These are phyloP conservation scores for Solanum pinnatisectum DNA, from an alignment of 257 asterid genomes.

Conservation along the genomic window DNA sequence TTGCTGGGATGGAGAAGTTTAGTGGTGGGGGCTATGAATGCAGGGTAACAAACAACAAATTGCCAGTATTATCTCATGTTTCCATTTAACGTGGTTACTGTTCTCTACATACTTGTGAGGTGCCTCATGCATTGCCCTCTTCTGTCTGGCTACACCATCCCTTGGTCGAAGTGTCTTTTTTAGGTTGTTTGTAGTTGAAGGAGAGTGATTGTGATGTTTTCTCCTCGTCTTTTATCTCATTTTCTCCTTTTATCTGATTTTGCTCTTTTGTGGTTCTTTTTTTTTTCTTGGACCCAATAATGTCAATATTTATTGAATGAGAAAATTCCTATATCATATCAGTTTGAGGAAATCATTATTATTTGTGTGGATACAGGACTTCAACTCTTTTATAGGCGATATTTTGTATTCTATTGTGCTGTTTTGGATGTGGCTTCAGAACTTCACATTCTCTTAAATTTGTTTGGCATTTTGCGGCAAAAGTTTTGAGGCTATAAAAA, in stretches of 20 bases:
- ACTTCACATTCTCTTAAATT: not conserved
- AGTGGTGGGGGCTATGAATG: slow-evolving; percentile 8
- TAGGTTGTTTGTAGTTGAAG: slow-evolving; percentile 21
- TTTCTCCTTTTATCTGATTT: not conserved
- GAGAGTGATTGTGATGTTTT: slow-evolving; percentile 17
- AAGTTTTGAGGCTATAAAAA: not conserved
- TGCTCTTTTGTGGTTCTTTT: slow-evolving; percentile 3
- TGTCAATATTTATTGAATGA: slow-evolving; percentile 28
- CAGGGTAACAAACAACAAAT: not conserved
- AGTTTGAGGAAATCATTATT: slow-evolving; percentile 13
- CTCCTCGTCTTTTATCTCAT: not conserved
- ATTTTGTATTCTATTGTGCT: not conserved
- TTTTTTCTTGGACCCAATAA: slow-evolving; percentile 11
- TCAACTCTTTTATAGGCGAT: not conserved
- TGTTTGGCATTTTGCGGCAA: not conserved
- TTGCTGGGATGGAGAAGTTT: slow-evolving; percentile 12
- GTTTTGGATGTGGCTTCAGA: not conserved
- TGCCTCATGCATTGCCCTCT: slow-evolving; percentile 4
- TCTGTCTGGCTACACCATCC: not conserved
- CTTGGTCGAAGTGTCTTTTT: slow-evolving; percentile 6
- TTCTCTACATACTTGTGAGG: not conserved
- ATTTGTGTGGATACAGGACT: slow-evolving; percentile 3
- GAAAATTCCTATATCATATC: slow-evolving; percentile 13
- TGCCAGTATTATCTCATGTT: not conserved
- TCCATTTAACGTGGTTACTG: not conserved